Percentiles rank a stretch among this genome's conserved stretches.
Conservation (phyloP, 306 rosid species). For the Lathyrus aphaca region DNA sequence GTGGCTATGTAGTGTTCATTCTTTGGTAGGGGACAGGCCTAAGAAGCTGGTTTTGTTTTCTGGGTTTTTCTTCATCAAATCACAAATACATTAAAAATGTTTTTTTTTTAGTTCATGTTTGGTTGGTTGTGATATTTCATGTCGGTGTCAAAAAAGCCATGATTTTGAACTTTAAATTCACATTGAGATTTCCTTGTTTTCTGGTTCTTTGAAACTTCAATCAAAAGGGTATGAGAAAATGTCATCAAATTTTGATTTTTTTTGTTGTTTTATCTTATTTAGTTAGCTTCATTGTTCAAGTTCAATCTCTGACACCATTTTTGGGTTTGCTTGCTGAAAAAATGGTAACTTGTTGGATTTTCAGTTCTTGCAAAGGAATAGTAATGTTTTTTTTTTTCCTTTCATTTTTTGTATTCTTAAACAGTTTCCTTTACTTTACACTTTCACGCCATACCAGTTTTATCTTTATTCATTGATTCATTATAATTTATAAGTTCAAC, state of each 20-base stretch:
- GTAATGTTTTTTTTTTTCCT: conserved; percentile 45
- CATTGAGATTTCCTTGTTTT: conserved; percentile 40
- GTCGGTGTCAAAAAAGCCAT: conserved; percentile 34
- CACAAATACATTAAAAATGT: conserved; percentile 28
- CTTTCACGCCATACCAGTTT: conserved; percentile 42
- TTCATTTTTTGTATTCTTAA: conserved; percentile 37
- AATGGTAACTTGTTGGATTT: conserved; percentile 41
- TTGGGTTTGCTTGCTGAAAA: conserved; percentile 46
- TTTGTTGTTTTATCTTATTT: conserved; percentile 21
- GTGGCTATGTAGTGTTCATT: conserved; percentile 48
- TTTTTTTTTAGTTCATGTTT: conserved; percentile 40
- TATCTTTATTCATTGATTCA: conserved; percentile 46
- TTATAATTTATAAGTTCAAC: conserved; percentile 41
- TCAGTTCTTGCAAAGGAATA: conserved; percentile 53
- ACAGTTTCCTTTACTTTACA: conserved; percentile 37
- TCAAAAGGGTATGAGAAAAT: conserved; percentile 26
- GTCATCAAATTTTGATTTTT: conserved; percentile 18
- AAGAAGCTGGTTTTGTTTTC: conserved; percentile 59
- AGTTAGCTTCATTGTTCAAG: not conserved
- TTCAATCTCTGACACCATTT: conserved; percentile 31
- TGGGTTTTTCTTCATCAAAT: conserved; percentile 56
- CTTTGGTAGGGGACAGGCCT: conserved; percentile 55
- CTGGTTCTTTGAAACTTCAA: conserved; percentile 35
- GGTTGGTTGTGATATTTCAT: conserved; percentile 45
- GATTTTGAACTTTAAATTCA: conserved; percentile 28